phyloP scores from a whole-genome alignment of 1,284 basidiomycete species.

The Singerocomus inundabilis region DNA sequence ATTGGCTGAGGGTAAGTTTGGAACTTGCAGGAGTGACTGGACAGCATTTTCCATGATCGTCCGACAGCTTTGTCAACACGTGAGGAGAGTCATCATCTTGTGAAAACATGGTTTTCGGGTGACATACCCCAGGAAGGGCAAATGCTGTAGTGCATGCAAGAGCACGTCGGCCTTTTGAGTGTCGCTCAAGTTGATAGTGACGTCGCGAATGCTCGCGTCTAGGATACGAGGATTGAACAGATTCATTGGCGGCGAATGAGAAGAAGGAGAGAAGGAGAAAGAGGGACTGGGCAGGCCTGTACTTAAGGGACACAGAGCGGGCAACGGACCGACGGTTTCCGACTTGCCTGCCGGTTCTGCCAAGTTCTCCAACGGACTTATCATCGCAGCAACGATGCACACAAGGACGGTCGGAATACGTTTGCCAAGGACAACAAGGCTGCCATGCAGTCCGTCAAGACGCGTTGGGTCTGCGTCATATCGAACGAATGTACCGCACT shows the following conservation, averaged over 20 bases:
- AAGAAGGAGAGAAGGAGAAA: not conserved
- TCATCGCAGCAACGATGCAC: not conserved
- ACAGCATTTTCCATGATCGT: slow-evolving; percentile 71
- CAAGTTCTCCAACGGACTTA: slow-evolving; percentile 17
- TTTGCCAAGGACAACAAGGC: not conserved
- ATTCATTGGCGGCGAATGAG: slow-evolving; percentile 31
- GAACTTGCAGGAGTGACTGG: slow-evolving; percentile 62
- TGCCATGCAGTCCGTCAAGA: not conserved
- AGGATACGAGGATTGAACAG: slow-evolving; percentile 46
- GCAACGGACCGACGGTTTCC: slow-evolving; percentile 9
- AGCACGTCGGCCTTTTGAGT: slow-evolving; percentile 62
- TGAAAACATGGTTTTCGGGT: slow-evolving; percentile 25
- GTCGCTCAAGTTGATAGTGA: slow-evolving; percentile 10
- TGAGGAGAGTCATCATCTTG: slow-evolving; percentile 12
- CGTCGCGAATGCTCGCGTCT: slow-evolving; percentile 16
- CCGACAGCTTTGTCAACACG: slow-evolving; percentile 44
- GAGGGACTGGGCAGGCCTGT: not conserved
- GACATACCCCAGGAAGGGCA: slow-evolving; percentile 46
- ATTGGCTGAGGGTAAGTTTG: slow-evolving; percentile 50
- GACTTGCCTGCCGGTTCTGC: slow-evolving; percentile 7
- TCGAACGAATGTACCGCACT: too few species aligned
- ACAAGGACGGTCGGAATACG: too few species aligned
- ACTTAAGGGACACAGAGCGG: slow-evolving; percentile 16
- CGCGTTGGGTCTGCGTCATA: too few species aligned
- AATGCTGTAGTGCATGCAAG: slow-evolving; percentile 56